Evolutionary conservation across 2,329 filamentous ascomycete genomes (phyloP).

Genomic region (Raffaelea albimanens): DNA sequence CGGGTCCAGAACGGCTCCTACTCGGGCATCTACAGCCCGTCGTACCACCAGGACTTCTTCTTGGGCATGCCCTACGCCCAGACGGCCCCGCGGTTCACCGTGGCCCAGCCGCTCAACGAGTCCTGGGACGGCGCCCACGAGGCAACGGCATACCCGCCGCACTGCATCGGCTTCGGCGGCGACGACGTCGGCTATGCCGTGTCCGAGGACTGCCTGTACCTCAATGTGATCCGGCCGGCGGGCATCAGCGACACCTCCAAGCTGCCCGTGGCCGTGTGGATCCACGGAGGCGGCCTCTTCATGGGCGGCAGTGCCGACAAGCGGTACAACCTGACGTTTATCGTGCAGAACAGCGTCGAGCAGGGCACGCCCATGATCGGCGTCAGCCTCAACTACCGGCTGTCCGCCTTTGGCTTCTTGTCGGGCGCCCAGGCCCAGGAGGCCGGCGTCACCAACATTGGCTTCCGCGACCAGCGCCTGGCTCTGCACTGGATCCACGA

Average conservation of each 20-base stretch:
- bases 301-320: constrained; percentile 32
- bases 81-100: constrained; percentile 26
- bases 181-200: constrained; percentile 15
- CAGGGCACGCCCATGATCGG: constrained; percentile 36
- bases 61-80: constrained; percentile 48
- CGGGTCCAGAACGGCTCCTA: constrained; percentile 26
- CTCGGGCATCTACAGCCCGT: constrained; percentile 20
- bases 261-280: constrained; percentile 48
- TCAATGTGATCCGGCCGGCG: constrained; percentile 51
- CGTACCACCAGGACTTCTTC: constrained; percentile 39
- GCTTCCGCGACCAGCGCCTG: constrained; percentile 38
- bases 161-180: constrained; percentile 40
- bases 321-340: constrained; percentile 50
- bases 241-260: constrained; percentile 25
- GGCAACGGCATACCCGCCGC: constrained; percentile 33
- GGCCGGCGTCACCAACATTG: constrained; percentile 38
- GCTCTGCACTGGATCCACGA: constrained; percentile 40
- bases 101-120: constrained; percentile 22
- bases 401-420: constrained; percentile 43
- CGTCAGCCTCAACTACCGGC: constrained; percentile 36
- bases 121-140: constrained; percentile 29
- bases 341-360: constrained; percentile 36
- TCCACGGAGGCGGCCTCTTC: constrained; percentile 32
- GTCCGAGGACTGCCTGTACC: constrained; percentile 50
- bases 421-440: constrained; percentile 30